Base-by-base conservation (phyloP, 306 rosid species). In the Rubus parviflorus region DNA sequence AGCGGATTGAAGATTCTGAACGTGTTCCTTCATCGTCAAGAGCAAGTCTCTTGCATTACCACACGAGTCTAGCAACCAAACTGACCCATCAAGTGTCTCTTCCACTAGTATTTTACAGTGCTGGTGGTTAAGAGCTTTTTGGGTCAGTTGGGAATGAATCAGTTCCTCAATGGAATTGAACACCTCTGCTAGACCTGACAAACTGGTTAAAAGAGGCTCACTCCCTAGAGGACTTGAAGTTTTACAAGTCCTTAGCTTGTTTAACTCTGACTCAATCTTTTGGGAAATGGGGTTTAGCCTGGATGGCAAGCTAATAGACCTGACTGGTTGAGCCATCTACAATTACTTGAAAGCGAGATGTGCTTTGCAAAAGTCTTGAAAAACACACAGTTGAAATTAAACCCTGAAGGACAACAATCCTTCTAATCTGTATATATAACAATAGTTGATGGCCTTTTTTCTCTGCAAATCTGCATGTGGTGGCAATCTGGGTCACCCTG, bases 281-380 rank as follows among this genome's bases (percentile, higher is more conserved):
- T 85, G 76, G 41, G 83, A 84, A 58, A 81, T 60, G 0, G 97
- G 92, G 75, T 85, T 82, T 62, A 64, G 35, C 83, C 97, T 92
- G 0, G 91, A 38, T 15, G 98, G 96, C 73, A 90, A 87, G 81
- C 97, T 95, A 56, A 92, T 89, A 7, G 98, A 92, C 69, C 97
- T 89, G 51, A 85, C 15, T 2, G 91, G 97, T 58, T 80, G 93
- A 69, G 66, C 83, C 83, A 80, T 80, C 22, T 42, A 4, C 46
- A 47, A 69, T 22, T 23, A 13, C 62, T 64, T 71, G 15, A 57
- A 71, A 63, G 77, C 30, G 0, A 53, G 30, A 51, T 30, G n/a
- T 78, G 68, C 45, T 63, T 35, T 57, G 70, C 58, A 68, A n/a
- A 54, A 38, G 77, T 68, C 53, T 70, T 19, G 30, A 25, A 57